Evolutionary conservation across 169 alveolate species (phyloP).

Genomic region (Sarcocystis neurona): DNA sequence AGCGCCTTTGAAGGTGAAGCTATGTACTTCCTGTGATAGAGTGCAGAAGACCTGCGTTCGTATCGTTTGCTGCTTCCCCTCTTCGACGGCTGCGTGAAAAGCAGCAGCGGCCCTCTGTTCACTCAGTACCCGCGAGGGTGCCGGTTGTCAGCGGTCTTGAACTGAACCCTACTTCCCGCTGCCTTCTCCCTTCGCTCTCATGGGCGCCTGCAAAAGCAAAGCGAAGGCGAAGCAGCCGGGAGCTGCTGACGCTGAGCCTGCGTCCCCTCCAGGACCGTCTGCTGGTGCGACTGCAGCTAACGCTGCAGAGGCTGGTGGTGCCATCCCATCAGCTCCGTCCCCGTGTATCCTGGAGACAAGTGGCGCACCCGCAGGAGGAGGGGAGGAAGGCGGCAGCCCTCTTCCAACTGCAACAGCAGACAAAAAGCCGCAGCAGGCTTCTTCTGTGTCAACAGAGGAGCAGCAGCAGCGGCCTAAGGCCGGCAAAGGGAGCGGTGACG

Average conservation of each 20-base stretch:
- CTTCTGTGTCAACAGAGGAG: neutral
- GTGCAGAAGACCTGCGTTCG: too few relatives aligned
- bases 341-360: too few relatives aligned
- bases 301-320: too few relatives aligned
- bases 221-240: conserved; percentile 45
- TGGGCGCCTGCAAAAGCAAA: conserved; percentile 52
- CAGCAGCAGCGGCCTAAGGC: neutral
- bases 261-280: neutral
- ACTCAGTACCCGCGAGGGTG: too few relatives aligned
- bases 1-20: too few relatives aligned
- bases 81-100: too few relatives aligned
- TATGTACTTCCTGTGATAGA: too few relatives aligned
- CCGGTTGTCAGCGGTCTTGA: too few relatives aligned
- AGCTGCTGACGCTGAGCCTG: neutral
- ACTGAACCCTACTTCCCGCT: neutral
- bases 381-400: too few relatives aligned
- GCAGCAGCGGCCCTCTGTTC: too few relatives aligned
- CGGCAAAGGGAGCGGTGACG: neutral
- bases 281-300: neutral
- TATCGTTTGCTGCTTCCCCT: too few relatives aligned
- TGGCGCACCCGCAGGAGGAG: neutral
- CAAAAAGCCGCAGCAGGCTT: neutral
- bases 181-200: neutral
- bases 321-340: too few relatives aligned
- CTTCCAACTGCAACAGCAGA: neutral